Conservation (phyloP, 2,329 filamentous ascomycete species). For the Penicillium sp. region DNA sequence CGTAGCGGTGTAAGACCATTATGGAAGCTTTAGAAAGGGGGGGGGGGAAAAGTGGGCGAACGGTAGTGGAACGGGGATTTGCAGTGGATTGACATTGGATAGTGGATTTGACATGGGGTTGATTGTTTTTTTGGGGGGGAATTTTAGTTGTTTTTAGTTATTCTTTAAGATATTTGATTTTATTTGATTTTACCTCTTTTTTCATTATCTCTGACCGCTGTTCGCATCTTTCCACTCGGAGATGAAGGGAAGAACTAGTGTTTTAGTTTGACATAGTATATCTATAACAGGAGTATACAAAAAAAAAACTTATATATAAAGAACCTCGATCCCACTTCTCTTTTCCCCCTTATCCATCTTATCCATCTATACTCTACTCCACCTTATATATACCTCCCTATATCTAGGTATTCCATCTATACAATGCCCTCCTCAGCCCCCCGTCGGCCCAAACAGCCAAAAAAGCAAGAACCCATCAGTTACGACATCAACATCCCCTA, state of each 20-base stretch:
- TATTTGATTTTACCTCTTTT: neutral
- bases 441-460: conserved; percentile 31
- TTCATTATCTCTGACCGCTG: conserved; percentile 7
- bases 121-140: neutral
- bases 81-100: neutral
- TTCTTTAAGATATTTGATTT: neutral
- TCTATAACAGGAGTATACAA: neutral
- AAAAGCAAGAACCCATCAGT: conserved; percentile 38
- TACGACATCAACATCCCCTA: conserved; percentile 55
- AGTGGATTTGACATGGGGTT: neutral
- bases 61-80: neutral
- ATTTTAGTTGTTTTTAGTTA: neutral
- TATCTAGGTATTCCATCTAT: too few species aligned
- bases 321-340: neutral
- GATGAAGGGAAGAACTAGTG: conserved; percentile 6
- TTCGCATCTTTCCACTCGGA: conserved; percentile 9
- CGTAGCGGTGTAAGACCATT: conserved; percentile 7
- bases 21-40: neutral
- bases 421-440: conserved; percentile 38
- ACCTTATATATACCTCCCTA: neutral
- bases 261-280: conserved; percentile 2
- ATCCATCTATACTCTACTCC: neutral
- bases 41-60: neutral
- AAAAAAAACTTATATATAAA: neutral
- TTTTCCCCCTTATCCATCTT: conserved; percentile 7